phyloP scores from a whole-genome alignment of 257 asterid species.

The Nemophila menziesii region DNA sequence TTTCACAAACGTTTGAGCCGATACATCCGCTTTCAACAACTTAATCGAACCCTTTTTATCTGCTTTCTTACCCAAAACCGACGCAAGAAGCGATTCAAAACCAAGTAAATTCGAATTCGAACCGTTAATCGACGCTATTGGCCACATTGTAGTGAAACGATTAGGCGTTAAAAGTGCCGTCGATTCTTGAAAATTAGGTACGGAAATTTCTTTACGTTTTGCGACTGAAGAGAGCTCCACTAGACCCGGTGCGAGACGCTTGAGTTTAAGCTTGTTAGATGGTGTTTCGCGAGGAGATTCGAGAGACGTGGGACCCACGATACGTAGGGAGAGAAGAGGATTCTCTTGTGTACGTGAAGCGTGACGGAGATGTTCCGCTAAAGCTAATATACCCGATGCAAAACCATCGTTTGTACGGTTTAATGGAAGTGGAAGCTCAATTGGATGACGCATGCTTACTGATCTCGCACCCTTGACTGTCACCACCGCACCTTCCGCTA shows the following conservation, averaged over 20 bases:
- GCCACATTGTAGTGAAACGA: constrained; percentile 66
- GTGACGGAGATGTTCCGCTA: constrained; percentile 65
- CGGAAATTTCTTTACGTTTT: constrained; percentile 31
- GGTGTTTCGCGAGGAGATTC: constrained; percentile 62
- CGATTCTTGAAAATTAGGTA: constrained; percentile 55
- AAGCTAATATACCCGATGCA: constrained; percentile 68
- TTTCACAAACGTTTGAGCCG: constrained; percentile 78
- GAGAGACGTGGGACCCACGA: constrained; percentile 87
- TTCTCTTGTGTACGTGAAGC: constrained; percentile 38
- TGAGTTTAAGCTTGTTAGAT: constrained; percentile 60
- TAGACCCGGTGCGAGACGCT: constrained; percentile 93
- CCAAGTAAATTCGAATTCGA: constrained; percentile 61
- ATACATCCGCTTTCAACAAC: constrained; percentile 76
- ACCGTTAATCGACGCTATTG: constrained; percentile 62
- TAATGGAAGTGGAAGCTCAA: constrained; percentile 81
- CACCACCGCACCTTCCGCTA: constrained; percentile 92
- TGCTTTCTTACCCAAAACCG: constrained; percentile 65
- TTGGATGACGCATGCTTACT: constrained; percentile 80
- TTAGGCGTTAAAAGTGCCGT: constrained; percentile 47
- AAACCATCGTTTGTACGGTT: constrained; percentile 44
- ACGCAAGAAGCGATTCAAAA: constrained; percentile 64
- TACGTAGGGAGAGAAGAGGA: constrained; percentile 71
- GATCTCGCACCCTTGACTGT: constrained; percentile 95
- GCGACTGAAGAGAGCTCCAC: constrained; percentile 87
- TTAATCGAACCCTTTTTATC: constrained; percentile 60